Conservation (phyloP, 345 rosid genomes). For the Brassica rapa region DNA sequence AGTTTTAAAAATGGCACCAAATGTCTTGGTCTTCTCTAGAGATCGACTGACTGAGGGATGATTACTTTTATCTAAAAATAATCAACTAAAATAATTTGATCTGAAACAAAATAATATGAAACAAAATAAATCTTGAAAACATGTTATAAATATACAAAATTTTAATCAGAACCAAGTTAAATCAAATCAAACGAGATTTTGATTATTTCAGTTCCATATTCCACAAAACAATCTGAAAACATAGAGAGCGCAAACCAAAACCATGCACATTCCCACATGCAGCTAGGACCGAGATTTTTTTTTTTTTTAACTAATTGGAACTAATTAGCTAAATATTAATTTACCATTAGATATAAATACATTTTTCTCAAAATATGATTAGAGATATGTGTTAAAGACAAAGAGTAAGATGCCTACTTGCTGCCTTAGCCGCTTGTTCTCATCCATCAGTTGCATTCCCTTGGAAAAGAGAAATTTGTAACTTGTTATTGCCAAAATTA, state of each 20-base stretch:
- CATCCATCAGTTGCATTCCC: slow-evolving; percentile 81
- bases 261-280: slow-evolving; percentile 8
- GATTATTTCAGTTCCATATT: background rate
- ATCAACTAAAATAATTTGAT: background rate
- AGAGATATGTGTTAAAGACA: background rate
- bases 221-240: slow-evolving; percentile 9
- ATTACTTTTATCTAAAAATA: background rate
- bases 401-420: slow-evolving; percentile 43
- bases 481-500: background rate
- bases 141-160: background rate
- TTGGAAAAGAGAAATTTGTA: background rate
- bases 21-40: background rate
- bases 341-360: background rate
- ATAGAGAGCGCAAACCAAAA: background rate
- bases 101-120: background rate
- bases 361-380: background rate
- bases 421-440: slow-evolving; percentile 68
- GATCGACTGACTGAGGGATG: background rate
- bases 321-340: background rate
- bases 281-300: slow-evolving; percentile 1
- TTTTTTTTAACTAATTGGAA: background rate
- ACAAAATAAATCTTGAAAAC: background rate
- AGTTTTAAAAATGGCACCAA: background rate
- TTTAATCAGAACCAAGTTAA: background rate
- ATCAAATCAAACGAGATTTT: background rate